These are phyloP conservation scores for Talaromyces stipitatus DNA, from an alignment of 495 filamentous ascomycete species.

Conservation along the genomic window DNA sequence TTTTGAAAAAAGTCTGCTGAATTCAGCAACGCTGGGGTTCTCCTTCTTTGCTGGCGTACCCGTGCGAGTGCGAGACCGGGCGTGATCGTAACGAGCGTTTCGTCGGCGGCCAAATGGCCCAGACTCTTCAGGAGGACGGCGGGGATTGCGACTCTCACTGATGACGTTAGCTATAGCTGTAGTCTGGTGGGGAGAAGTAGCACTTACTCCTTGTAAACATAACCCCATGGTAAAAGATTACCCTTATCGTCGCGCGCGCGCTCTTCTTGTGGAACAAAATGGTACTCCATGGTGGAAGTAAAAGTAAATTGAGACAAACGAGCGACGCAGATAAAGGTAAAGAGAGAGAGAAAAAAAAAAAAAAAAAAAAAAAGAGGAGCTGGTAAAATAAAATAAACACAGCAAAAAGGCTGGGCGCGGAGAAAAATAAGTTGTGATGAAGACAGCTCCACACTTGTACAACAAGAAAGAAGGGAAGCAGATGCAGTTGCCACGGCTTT, in stretches of 20 bases:
- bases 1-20: conserved; percentile 37
- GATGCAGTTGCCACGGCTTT: background rate
- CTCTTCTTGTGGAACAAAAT: conserved; percentile 58
- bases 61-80: conserved; percentile 49
- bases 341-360: background rate
- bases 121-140: conserved; percentile 49
- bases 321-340: background rate
- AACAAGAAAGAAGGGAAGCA: background rate
- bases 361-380: background rate
- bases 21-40: conserved; percentile 47
- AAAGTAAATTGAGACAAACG: background rate
- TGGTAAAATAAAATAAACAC: background rate
- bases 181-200: background rate
- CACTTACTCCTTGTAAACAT: conserved; percentile 52
- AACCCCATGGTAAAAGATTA: conserved; percentile 52
- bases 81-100: conserved; percentile 41
- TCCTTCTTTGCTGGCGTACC: conserved; percentile 53
- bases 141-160: conserved; percentile 39
- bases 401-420: background rate
- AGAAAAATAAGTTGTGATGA: background rate
- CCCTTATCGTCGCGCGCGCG: conserved; percentile 54
- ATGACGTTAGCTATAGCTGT: conserved; percentile 9
- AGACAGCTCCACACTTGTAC: background rate
- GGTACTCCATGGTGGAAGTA: conserved; percentile 47
- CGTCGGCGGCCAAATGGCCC: conserved; percentile 55